Conservation (phyloP, 2,329 filamentous ascomycete genomes). For the Trichoderma atroviride region DNA sequence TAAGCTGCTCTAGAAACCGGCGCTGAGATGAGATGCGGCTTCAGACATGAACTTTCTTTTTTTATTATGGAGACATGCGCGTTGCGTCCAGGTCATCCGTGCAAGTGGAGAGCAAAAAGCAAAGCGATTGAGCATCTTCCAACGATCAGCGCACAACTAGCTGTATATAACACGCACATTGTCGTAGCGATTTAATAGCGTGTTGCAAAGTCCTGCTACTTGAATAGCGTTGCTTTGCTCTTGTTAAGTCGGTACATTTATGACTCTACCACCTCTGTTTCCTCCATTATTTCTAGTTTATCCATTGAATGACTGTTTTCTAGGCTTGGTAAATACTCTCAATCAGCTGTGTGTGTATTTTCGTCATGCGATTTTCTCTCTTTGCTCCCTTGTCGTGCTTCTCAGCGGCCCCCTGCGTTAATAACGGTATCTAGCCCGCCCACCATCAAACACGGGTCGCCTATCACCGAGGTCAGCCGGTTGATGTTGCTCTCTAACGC, state of each 20-base stretch:
- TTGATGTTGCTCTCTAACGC: neutral
- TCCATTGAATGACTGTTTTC: neutral
- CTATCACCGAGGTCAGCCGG: neutral
- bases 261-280: neutral
- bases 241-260: neutral
- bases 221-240: neutral
- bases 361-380: neutral
- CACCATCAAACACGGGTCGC: neutral
- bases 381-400: neutral
- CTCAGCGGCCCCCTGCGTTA: constrained; percentile 5
- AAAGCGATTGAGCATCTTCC: neutral
- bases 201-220: neutral
- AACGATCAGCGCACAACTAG: neutral
- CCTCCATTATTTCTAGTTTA: neutral
- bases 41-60: constrained; percentile 7
- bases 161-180: neutral
- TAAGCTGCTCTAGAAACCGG: neutral
- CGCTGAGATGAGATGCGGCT: neutral
- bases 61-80: constrained; percentile 9
- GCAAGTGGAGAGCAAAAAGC: neutral
- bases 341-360: neutral
- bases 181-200: too few species aligned
- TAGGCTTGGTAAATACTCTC: neutral
- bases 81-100: neutral
- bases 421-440: constrained; percentile 3